Conservation (phyloP, 2,329 filamentous ascomycete species). For the Fusarium bulbicola region DNA sequence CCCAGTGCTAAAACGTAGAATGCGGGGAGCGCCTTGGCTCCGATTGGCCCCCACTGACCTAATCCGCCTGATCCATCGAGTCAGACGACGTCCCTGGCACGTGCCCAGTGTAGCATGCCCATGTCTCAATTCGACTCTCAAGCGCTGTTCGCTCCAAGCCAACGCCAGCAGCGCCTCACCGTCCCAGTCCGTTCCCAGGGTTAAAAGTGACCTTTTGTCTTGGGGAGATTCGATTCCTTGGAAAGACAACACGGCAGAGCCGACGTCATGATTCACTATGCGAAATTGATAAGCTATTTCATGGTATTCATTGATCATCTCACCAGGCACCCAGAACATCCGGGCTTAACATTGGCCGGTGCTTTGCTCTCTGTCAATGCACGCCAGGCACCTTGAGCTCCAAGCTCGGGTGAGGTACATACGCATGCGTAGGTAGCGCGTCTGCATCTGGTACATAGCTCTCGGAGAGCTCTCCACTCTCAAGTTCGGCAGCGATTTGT, state of each 20-base stretch:
- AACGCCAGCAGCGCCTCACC: conserved; percentile 29
- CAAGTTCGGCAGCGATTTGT: conserved; percentile 26
- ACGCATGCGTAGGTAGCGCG: conserved; percentile 9
- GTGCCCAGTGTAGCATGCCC: conserved; percentile 36
- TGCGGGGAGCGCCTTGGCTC: conserved; percentile 41
- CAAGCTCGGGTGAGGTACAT: conserved; percentile 25
- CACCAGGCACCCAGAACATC: conserved; percentile 5
- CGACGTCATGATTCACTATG: conserved; percentile 34
- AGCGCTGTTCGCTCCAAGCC: conserved; percentile 24
- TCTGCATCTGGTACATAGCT: conserved; percentile 14
- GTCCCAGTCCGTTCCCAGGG: conserved; percentile 30
- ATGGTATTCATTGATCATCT: not conserved
- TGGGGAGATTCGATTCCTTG: conserved; percentile 23
- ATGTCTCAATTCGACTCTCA: conserved; percentile 34
- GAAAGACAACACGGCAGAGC: conserved; percentile 14
- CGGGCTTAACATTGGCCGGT: not conserved
- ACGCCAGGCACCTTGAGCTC: conserved; percentile 13
- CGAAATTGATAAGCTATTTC: conserved; percentile 10
- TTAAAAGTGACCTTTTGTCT: conserved; percentile 21
- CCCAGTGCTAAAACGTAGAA: conserved; percentile 36
- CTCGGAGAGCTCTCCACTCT: conserved; percentile 23
- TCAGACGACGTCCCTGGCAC: conserved; percentile 46
- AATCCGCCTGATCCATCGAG: conserved; percentile 45
- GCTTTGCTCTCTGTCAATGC: conserved; percentile 17
- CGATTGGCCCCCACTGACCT: conserved; percentile 39